Percentiles rank a stretch among this genome's conserved stretches.
phyloP scores from a whole-genome alignment of 2,329 filamentous ascomycete genomes.

The Nemania sp. region DNA sequence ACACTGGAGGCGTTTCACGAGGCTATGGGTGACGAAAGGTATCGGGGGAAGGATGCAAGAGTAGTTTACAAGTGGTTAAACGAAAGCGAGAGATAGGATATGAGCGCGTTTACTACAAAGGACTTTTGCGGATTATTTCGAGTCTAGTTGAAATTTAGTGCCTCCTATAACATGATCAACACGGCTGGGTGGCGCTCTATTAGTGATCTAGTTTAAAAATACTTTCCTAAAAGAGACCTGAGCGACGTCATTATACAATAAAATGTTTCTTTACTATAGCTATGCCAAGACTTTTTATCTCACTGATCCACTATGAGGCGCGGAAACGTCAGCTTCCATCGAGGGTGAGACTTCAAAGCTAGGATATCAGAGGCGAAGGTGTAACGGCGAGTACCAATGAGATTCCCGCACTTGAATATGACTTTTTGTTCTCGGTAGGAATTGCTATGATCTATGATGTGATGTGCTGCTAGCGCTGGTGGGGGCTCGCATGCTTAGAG shows the following conservation, averaged over 20 bases:
- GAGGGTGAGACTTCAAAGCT: neutral
- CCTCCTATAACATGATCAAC: neutral
- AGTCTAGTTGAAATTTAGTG: neutral
- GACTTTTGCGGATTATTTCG: neutral
- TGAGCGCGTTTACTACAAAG: neutral
- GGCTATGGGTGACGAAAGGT: conserved; percentile 48
- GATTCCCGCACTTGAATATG: neutral
- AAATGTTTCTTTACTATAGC: too few species aligned
- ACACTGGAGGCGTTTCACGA: conserved; percentile 47
- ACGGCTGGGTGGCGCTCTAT: neutral
- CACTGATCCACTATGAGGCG: neutral
- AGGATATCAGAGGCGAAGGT: neutral
- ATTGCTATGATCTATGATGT: neutral
- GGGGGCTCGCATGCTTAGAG: neutral
- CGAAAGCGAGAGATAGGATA: conserved; percentile 37
- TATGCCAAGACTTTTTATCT: neutral
- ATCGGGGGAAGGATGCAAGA: conserved; percentile 50
- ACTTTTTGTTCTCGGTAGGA: too few species aligned
- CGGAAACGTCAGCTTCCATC: conserved; percentile 14
- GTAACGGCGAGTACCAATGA: neutral
- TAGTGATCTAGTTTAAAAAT: neutral
- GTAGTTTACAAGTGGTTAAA: conserved; percentile 52
- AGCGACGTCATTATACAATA: too few species aligned
- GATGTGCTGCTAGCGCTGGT: neutral
- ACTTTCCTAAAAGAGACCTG: too few species aligned